phyloP scores from a whole-genome alignment of 805 yeast genomes.

The Saccharomycopsis sp. region DNA sequence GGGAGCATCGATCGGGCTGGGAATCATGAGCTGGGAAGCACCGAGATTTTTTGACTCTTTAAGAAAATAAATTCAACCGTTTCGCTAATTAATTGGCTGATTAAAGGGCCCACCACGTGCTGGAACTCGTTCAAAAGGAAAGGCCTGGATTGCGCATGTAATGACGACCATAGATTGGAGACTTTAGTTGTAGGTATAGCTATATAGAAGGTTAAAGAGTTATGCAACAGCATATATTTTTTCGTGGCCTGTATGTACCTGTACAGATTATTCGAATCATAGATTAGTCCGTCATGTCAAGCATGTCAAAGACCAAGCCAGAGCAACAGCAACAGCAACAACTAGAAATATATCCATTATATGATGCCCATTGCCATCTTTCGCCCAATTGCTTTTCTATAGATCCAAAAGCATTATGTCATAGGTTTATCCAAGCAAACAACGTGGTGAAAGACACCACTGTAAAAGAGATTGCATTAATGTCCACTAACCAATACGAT shows the following conservation, averaged over 20 bases:
- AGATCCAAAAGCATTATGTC: slow-evolving; percentile 10
- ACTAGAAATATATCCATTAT: slow-evolving; percentile 11
- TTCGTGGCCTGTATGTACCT: too few relatives aligned
- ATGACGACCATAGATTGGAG: not conserved
- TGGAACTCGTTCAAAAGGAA: too few relatives aligned
- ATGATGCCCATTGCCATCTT: slow-evolving; percentile 38
- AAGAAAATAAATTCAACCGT: not conserved
- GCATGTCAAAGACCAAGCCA: too few relatives aligned
- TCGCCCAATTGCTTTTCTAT: slow-evolving; percentile 21
- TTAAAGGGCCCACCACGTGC: not conserved
- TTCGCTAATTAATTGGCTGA: not conserved
- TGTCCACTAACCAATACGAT: slow-evolving; percentile 45
- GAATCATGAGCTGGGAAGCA: not conserved
- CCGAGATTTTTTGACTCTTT: not conserved
- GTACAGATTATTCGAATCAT: too few relatives aligned
- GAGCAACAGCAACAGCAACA: too few relatives aligned
- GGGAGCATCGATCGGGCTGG: not conserved
- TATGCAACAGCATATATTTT: too few relatives aligned
- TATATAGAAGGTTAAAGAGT: too few relatives aligned
- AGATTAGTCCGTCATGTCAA: too few relatives aligned
- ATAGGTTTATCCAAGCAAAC: slow-evolving; percentile 6
- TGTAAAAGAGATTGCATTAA: slow-evolving; percentile 26
- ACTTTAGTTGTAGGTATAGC: too few relatives aligned
- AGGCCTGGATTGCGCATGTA: not conserved
- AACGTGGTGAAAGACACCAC: slow-evolving; percentile 1